Base-by-base conservation (phyloP, 139 green algal species). In the Nannochloris sp. region DNA sequence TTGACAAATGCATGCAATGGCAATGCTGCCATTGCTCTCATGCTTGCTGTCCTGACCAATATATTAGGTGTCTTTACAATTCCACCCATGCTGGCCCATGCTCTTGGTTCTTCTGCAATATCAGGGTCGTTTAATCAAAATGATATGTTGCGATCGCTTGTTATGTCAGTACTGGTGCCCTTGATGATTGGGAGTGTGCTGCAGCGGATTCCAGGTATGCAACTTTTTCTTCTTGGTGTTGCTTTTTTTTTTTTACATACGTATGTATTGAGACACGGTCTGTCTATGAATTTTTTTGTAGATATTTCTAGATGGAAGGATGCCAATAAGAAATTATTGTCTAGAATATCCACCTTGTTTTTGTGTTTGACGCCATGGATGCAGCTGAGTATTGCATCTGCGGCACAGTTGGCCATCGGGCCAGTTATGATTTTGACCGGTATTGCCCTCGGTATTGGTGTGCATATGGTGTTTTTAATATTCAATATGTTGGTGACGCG, bases 361-460 rank as follows among this genome's bases (percentile, higher is more conserved):
- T 70, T 92, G 19, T 73, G 74, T 27, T 23, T 81, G 57, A 79
- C 90, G 44, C 85, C 85, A 2, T 92, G 81, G 82, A 89, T 89
- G 80, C 85, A 92, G 68, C 72, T 87, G 51, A 81, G 68, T 69
- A 57, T 62, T 14, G 76, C 79, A 9, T 66, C 72, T 6, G 46
- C 48, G 16, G 50, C 51, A 1, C 21, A 53, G 3, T 62, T 76
- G 40, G 19, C 46, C 10, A 55, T 86, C 10, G 34, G 21, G 15
- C 25, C 66, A 9, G 44, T 8, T 9, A 50, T 54, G 2, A 53
- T 85, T 9, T 23, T 53, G 21, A 44, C 57, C 1, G 62, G 69
- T 1, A 53, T 74, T 5, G 79, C 61, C 4, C 66, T 62, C 1
- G 81, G 76, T 1, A 46, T 68, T 15, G 66, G 4, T 9, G 49